Evolutionary conservation across 805 yeast genomes (phyloP).

Genomic region (Kodamaea fukazawae): DNA sequence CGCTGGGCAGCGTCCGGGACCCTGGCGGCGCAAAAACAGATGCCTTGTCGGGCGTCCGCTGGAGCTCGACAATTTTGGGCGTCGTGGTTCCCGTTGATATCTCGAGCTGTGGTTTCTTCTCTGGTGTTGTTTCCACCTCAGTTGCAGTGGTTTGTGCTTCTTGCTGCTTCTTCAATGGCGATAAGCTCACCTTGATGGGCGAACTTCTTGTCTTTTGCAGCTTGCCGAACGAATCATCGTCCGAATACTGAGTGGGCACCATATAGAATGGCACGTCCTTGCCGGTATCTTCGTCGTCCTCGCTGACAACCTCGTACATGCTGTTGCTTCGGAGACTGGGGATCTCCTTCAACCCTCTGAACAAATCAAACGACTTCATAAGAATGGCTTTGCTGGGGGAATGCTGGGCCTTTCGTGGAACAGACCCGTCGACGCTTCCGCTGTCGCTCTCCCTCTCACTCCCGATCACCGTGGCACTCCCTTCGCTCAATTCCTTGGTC

Average conservation of each 20-base stretch:
- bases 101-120: conserved; percentile 11
- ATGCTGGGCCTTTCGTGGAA: neutral
- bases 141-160: conserved; percentile 3
- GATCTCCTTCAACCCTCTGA: conserved; percentile 8
- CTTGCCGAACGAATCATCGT: conserved; percentile 13
- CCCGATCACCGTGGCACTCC: neutral
- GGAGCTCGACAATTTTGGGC: no score
- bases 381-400: conserved; percentile 1
- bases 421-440: neutral
- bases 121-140: no score
- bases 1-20: no score
- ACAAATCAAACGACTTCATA: conserved; percentile 4
- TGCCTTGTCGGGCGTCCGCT: no score
- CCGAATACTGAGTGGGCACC: conserved; percentile 28
- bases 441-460: neutral
- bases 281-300: conserved; percentile 7
- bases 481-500: conserved; percentile 2
- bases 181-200: neutral
- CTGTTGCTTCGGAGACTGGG: conserved; percentile 13
- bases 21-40: no score
- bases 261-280: conserved; percentile 16
- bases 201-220: conserved; percentile 2
- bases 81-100: conserved; percentile 8
- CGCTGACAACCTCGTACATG: conserved; percentile 3
- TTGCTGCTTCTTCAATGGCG: neutral